Conservation (phyloP, 768 basidiomycete species). For the Tylopilus felleus region DNA sequence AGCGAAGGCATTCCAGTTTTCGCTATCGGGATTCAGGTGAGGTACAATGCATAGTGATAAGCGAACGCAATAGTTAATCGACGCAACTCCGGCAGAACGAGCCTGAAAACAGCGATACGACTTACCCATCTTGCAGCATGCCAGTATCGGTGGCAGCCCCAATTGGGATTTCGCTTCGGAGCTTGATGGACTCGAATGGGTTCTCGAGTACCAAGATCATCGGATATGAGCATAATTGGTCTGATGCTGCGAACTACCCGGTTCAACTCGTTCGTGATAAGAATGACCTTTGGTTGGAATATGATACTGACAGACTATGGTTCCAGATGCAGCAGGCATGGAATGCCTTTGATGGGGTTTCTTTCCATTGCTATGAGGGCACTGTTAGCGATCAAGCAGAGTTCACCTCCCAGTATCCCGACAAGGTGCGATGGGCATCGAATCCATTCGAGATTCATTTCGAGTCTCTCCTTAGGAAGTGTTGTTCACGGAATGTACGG, state of each 20-base stretch:
- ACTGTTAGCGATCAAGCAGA: slow-evolving; percentile 48
- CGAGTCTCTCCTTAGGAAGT: slow-evolving; percentile 31
- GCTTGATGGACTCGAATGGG: slow-evolving; percentile 60
- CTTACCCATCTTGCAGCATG: slow-evolving; percentile 65
- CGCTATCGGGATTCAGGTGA: slow-evolving; percentile 57
- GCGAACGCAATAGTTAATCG: background rate
- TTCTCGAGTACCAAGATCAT: slow-evolving; percentile 58
- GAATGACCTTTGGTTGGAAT: background rate
- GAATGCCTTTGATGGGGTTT: slow-evolving; percentile 57
- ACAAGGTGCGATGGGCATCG: slow-evolving; percentile 35
- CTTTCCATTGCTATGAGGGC: slow-evolving; percentile 73
- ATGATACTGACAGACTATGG: background rate
- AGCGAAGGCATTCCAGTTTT: slow-evolving; percentile 57
- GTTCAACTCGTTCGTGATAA: slow-evolving; percentile 44
- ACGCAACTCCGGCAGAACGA: slow-evolving; percentile 41
- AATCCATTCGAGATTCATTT: background rate
- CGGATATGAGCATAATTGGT: slow-evolving; percentile 77
- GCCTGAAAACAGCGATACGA: slow-evolving; percentile 53
- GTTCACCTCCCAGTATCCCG: slow-evolving; percentile 55
- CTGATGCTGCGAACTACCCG: slow-evolving; percentile 59
- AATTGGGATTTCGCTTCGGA: slow-evolving; percentile 53
- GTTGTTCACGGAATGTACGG: slow-evolving; percentile 61
- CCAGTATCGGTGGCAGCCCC: slow-evolving; percentile 53
- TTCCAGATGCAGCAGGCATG: slow-evolving; percentile 52
- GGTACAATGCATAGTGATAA: background rate